Percentiles rank a stretch among this genome's conserved stretches.
phyloP scores from a whole-genome alignment of 345 rosid genomes.

The Populus simonii region DNA sequence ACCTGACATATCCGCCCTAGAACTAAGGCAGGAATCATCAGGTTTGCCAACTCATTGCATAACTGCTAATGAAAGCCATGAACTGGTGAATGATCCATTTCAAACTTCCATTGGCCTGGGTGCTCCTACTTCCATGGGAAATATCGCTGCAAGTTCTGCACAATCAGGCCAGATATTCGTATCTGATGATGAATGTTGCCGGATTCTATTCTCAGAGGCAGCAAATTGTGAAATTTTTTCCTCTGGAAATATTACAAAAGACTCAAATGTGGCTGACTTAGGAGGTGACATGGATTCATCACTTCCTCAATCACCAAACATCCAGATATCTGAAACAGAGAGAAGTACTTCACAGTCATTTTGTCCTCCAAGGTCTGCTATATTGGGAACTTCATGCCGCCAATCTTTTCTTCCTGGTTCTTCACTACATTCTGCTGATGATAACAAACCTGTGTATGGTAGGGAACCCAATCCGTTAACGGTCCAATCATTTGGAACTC shows the following conservation, averaged over 20 bases:
- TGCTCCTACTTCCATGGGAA: conserved; percentile 44
- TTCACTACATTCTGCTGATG: conserved; percentile 32
- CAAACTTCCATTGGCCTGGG: conserved; percentile 42
- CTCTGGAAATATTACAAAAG: conserved; percentile 39
- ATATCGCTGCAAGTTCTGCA: conserved; percentile 32
- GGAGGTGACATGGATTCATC: conserved; percentile 34
- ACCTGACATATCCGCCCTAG: conserved; percentile 46
- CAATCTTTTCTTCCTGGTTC: conserved; percentile 39
- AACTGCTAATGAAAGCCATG: conserved; percentile 41
- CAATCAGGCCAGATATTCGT: conserved; percentile 53
- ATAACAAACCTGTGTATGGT: conserved; percentile 26
- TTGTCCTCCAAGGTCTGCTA: conserved; percentile 45
- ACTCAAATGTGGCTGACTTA: conserved; percentile 32
- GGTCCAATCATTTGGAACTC: conserved; percentile 39
- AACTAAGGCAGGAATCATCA: conserved; percentile 45
- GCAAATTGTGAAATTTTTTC: conserved; percentile 37
- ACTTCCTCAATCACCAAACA: conserved; percentile 35
- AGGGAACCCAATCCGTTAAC: conserved; percentile 42
- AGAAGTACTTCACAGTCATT: conserved; percentile 33
- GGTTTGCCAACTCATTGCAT: conserved; percentile 40
- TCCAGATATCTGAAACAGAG: conserved; percentile 40
- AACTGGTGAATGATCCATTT: conserved; percentile 38
- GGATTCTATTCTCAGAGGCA: conserved; percentile 66
- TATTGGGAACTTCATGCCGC: conserved; percentile 42
- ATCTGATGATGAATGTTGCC: conserved; percentile 87